Conservation (phyloP, 2,329 filamentous ascomycete genomes). For the Monosporascus sp. region DNA sequence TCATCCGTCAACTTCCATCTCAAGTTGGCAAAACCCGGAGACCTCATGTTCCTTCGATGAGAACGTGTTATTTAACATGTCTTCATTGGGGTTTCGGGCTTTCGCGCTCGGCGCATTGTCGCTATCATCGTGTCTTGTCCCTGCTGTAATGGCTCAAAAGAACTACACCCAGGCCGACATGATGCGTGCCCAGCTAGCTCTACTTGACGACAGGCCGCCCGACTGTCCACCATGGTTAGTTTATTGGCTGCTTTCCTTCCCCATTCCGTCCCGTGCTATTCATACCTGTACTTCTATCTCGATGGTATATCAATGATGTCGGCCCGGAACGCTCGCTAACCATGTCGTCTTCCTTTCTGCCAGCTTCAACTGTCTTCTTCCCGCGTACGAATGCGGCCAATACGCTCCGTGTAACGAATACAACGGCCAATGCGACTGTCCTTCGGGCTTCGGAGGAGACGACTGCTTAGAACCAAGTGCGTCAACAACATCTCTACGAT, state of each 20-base stretch:
- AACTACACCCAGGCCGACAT: slow-evolving; percentile 60
- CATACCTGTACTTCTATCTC: slow-evolving; percentile 12
- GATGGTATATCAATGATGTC: slow-evolving; percentile 2
- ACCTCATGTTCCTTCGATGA: not conserved
- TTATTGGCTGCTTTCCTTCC: not conserved
- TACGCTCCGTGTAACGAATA: slow-evolving; percentile 84
- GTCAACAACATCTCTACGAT: slow-evolving; percentile 15
- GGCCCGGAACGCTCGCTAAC: slow-evolving; percentile 16
- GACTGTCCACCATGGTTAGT: slow-evolving; percentile 74
- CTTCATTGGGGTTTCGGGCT: slow-evolving; percentile 15
- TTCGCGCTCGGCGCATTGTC: slow-evolving; percentile 20
- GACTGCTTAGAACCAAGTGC: slow-evolving; percentile 80
- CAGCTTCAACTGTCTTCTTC: slow-evolving; percentile 97
- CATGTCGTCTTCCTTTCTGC: slow-evolving; percentile 17
- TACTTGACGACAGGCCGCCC: slow-evolving; percentile 68
- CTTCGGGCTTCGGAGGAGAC: slow-evolving; percentile 87
- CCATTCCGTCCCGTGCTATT: slow-evolving; percentile 36
- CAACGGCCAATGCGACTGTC: slow-evolving; percentile 90
- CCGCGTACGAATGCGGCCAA: slow-evolving; percentile 86
- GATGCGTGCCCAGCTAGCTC: slow-evolving; percentile 60
- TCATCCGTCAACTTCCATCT: too few relatives aligned
- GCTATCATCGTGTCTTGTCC: slow-evolving; percentile 16
- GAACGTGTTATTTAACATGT: slow-evolving; percentile 16
- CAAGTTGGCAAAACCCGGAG: not conserved
- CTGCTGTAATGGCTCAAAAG: slow-evolving; percentile 28